Conservation (phyloP, 108 stramenopile genomes). For the Skeletonema costatum region DNA sequence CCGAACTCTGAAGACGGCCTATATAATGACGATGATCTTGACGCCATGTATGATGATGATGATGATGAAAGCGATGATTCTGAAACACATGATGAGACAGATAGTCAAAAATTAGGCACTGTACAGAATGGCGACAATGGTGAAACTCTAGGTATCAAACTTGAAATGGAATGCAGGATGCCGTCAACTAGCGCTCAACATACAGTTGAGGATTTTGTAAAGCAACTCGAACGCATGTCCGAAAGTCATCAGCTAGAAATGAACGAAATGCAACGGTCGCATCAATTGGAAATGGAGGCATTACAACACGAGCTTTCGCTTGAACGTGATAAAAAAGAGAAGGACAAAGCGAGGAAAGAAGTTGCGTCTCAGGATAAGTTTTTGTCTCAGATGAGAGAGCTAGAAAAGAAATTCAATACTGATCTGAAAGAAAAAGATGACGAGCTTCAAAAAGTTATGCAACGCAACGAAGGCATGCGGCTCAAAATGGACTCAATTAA, state of each 20-base stretch:
- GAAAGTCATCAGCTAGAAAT: constrained; percentile 73
- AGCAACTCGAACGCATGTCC: constrained; percentile 78
- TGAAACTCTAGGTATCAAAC: background rate
- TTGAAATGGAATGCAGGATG: background rate
- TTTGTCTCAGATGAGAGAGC: constrained; percentile 43
- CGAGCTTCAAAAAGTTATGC: constrained; percentile 35
- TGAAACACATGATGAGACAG: background rate
- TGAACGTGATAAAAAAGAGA: constrained; percentile 42
- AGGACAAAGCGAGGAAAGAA: constrained; percentile 37
- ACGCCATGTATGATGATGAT: constrained; percentile 7
- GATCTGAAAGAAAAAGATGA: constrained; percentile 43
- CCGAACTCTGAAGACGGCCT: background rate
- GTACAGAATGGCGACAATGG: background rate
- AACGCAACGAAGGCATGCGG: constrained; percentile 48
- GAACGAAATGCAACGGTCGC: constrained; percentile 49
- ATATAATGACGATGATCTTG: background rate
- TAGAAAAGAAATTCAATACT: constrained; percentile 41
- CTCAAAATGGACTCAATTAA: constrained; percentile 59
- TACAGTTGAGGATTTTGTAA: constrained; percentile 70
- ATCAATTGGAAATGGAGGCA: constrained; percentile 45
- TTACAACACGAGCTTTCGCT: constrained; percentile 19
- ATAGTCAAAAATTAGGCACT: background rate
- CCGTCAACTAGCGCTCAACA: constrained; percentile 20
- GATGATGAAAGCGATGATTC: constrained; percentile 8
- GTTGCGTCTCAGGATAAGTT: constrained; percentile 51